These are phyloP conservation scores for Fusarium marasasianum DNA, from an alignment of 2,329 filamentous ascomycete species.

Conservation along the genomic window DNA sequence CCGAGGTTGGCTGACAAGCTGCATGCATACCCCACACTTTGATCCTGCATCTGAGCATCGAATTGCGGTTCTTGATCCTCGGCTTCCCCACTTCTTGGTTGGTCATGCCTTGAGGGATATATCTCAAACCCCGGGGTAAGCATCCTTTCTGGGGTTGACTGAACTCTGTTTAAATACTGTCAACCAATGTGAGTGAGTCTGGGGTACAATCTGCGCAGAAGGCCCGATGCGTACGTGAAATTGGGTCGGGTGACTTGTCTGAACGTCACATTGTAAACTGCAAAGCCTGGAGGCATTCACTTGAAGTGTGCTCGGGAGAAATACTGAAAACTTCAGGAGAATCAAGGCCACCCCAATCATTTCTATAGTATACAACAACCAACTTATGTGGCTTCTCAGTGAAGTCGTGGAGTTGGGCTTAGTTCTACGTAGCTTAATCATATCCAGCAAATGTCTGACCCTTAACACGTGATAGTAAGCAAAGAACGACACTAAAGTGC, in stretches of 20 bases:
- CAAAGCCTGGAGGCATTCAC: background rate
- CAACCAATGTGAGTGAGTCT: background rate
- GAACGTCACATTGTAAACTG: fast-evolving
- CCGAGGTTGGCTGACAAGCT: background rate
- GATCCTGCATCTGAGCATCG: background rate
- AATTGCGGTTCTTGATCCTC: background rate
- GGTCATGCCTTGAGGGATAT: background rate
- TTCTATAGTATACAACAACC: fast-evolving
- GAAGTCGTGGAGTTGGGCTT: fast-evolving
- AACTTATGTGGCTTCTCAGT: fast-evolving
- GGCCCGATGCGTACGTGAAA: background rate
- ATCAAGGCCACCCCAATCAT: background rate
- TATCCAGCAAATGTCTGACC: fast-evolving
- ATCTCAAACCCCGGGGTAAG: background rate
- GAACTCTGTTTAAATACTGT: background rate
- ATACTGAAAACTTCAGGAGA: background rate
- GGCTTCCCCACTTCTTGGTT: background rate
- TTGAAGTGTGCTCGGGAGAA: background rate
- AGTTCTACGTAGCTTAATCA: fast-evolving
- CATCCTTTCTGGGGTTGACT: background rate
- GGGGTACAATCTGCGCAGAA: background rate
- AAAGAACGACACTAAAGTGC: background rate
- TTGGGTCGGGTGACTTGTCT: background rate
- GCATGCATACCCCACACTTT: background rate
- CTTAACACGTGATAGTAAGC: background rate